Evolutionary conservation across 495 filamentous ascomycete species (phyloP).

Genomic region (Sabuloglossum arenarium): DNA sequence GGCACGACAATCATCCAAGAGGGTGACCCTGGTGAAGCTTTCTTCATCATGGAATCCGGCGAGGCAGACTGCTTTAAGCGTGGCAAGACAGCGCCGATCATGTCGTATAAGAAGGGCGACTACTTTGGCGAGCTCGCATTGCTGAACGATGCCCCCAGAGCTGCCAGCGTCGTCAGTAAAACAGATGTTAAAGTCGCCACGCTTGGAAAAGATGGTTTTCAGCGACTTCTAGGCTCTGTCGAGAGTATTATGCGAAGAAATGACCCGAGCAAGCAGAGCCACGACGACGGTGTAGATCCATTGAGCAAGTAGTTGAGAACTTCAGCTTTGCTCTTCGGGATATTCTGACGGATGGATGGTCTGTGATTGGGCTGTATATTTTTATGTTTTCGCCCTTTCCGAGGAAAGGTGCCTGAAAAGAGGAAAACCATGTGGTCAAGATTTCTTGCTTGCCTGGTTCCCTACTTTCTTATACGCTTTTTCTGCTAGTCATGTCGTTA

Average conservation of each 20-base stretch:
- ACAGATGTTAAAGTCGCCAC: constrained; percentile 88
- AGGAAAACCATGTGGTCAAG: no score
- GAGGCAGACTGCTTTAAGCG: constrained; percentile 71
- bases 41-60: constrained; percentile 79
- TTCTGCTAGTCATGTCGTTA: no score
- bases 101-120: constrained; percentile 70
- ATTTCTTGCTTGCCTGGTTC: no score
- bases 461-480: no score
- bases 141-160: constrained; percentile 79
- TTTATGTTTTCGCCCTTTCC: no score
- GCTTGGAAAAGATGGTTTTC: constrained; percentile 84
- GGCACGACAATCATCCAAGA: constrained; percentile 70
- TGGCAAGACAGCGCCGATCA: constrained; percentile 41
- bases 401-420: no score
- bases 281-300: neutral
- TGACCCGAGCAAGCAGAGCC: constrained; percentile 24
- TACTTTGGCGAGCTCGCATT: constrained; percentile 94
- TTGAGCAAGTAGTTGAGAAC: neutral
- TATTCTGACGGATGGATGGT: no score
- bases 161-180: constrained; percentile 66
- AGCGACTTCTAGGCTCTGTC: constrained; percentile 78
- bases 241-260: constrained; percentile 86
- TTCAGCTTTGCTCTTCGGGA: no score
- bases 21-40: constrained; percentile 79
- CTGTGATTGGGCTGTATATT: no score